Evolutionary conservation across 768 basidiomycete genomes (phyloP).

Genomic region (Hygrocybe coccinea): DNA sequence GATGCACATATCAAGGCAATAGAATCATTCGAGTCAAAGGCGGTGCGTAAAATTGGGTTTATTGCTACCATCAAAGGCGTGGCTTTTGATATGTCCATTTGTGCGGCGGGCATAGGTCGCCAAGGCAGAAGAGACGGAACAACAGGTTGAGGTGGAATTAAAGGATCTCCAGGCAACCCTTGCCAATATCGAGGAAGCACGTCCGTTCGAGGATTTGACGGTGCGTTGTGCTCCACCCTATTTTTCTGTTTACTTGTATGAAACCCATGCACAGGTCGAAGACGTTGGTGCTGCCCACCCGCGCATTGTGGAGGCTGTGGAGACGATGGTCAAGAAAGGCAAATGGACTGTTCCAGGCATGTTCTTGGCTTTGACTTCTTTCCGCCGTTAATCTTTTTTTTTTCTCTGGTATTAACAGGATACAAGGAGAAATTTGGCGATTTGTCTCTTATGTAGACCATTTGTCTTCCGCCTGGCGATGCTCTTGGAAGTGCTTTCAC

Average conservation of each 20-base stretch:
- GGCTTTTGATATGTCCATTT: slow-evolving; percentile 3
- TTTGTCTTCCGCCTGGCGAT: background rate
- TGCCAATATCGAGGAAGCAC: slow-evolving; percentile 93
- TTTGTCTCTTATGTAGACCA: slow-evolving; percentile 76
- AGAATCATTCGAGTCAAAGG: slow-evolving; percentile 93
- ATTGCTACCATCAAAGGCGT: background rate
- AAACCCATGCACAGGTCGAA: slow-evolving; percentile 49
- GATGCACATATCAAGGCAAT: slow-evolving; percentile 87
- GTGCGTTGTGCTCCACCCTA: slow-evolving; percentile 45
- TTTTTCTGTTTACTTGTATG: background rate
- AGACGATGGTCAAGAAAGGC: slow-evolving; percentile 94
- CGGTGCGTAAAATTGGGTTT: slow-evolving; percentile 44
- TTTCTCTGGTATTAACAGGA: slow-evolving; percentile 38
- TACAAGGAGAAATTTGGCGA: slow-evolving; percentile 98
- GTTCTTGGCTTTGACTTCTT: slow-evolving; percentile 11
- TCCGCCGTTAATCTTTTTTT: background rate
- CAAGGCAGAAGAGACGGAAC: slow-evolving; percentile 83
- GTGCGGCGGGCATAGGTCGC: slow-evolving; percentile 51
- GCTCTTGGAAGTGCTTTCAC: background rate
- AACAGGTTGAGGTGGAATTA: slow-evolving; percentile 87
- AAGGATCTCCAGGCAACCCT: slow-evolving; percentile 89
- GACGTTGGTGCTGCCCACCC: slow-evolving; percentile 93
- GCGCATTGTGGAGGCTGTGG: slow-evolving; percentile 83
- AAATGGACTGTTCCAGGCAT: slow-evolving; percentile 96
- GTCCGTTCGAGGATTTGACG: slow-evolving; percentile 95